Percentiles rank a stretch among this genome's conserved stretches.
Evolutionary conservation across 2,329 filamentous ascomycete genomes (phyloP).

Genomic region (Botrytis galanthina): DNA sequence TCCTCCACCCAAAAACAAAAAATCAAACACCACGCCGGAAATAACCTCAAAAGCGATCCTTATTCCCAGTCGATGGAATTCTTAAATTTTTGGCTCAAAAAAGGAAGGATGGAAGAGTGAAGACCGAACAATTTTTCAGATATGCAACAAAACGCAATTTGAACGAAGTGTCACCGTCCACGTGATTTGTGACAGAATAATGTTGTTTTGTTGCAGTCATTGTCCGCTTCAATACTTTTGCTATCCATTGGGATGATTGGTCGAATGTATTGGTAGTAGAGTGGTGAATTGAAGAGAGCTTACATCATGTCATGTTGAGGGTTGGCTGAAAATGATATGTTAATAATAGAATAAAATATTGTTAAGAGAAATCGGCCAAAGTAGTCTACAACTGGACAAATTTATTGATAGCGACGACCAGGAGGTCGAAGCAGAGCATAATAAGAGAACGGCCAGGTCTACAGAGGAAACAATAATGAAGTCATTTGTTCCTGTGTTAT

Average conservation of each 20-base stretch:
- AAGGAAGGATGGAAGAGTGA: neutral
- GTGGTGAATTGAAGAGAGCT: neutral
- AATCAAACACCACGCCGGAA: neutral
- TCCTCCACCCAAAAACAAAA: neutral
- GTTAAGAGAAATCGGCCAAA: neutral
- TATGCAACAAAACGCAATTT: neutral
- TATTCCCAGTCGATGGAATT: neutral
- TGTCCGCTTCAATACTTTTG: neutral
- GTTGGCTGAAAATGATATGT: neutral
- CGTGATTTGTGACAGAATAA: neutral
- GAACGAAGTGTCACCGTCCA: neutral
- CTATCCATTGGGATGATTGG: neutral
- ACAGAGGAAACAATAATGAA: neutral
- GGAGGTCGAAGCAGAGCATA: neutral
- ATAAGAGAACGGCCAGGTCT: neutral
- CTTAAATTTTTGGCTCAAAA: neutral
- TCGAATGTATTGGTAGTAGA: neutral
- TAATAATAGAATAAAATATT: neutral
- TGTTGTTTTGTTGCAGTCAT: neutral
- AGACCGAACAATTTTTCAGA: neutral
- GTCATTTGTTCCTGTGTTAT: neutral
- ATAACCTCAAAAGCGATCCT: neutral
- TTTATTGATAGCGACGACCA: neutral
- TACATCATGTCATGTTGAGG: neutral
- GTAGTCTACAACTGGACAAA: neutral